phyloP scores from a whole-genome alignment of 2,329 filamentous ascomycete genomes.

The Exophiala dermatitidis region DNA sequence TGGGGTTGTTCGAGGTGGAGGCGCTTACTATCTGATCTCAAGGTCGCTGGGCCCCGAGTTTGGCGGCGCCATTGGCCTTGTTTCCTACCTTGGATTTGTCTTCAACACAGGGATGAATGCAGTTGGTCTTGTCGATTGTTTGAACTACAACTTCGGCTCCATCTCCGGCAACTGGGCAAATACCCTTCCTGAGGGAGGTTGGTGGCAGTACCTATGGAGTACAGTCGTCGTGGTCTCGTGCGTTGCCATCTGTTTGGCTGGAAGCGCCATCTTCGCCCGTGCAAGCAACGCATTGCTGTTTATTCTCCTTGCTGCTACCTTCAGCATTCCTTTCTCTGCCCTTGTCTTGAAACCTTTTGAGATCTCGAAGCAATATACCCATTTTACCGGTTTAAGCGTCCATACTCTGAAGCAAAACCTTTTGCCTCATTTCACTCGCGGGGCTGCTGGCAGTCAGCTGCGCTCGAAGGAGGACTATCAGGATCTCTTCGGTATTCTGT shows the following conservation, averaged over 20 bases:
- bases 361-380: slow-evolving; percentile 54
- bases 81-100: slow-evolving; percentile 85
- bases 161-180: slow-evolving; percentile 50
- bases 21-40: slow-evolving; percentile 83
- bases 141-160: slow-evolving; percentile 65
- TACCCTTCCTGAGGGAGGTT: slow-evolving; percentile 62
- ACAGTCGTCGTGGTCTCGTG: slow-evolving; percentile 65
- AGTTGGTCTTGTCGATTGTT: slow-evolving; percentile 75
- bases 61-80: slow-evolving; percentile 76
- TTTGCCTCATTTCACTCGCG: slow-evolving; percentile 57
- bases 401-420: slow-evolving; percentile 68
- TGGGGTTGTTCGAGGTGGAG: slow-evolving; percentile 78
- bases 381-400: slow-evolving; percentile 70
- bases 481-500: slow-evolving; percentile 77
- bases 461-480: slow-evolving; percentile 64
- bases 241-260: slow-evolving; percentile 68
- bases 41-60: slow-evolving; percentile 81
- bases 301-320: slow-evolving; percentile 63
- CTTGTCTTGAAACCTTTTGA: slow-evolving; percentile 61
- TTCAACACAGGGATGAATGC: slow-evolving; percentile 84
- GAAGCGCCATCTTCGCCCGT: slow-evolving; percentile 70
- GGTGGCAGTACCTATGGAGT: slow-evolving; percentile 69
- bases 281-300: slow-evolving; percentile 70
- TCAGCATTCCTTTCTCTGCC: slow-evolving; percentile 77
- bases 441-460: slow-evolving; percentile 56